Evolutionary conservation across 1,284 basidiomycete species (phyloP), one percentile per base, ranked within the genome.

Genomic region (Vanrija humicola): DNA sequence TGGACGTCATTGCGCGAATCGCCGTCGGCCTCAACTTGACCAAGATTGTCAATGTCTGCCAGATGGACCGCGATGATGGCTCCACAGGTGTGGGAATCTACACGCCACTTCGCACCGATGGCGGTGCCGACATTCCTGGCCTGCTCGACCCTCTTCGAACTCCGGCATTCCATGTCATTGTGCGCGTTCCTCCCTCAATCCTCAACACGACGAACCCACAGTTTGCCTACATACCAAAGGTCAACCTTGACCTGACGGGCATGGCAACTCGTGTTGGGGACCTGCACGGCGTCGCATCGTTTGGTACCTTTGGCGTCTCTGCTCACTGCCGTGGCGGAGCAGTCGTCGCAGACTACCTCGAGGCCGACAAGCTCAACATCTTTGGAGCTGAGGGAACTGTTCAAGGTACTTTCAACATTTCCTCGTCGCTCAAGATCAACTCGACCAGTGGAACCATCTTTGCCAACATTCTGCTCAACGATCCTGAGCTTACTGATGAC

Each of bases 221-320:
- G 25, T 19, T 53, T 9, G 23, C 58, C 7, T 64, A 59, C 46
- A 38, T 72, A 6, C 62, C 67, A 3, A 55, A 57, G 9, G 46
- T 72, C 29, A 48, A 48, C 3, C 50, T 72, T 29, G 46, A 61
- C 18, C 56, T 70, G n/a, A 69, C 73, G 34, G 62, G 64, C 16
- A 75, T 76, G 74, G 61, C 64, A 6, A 62, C 73, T 5, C 64
- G 68, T 6, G 54, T 76, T 10, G 76, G 76, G 25, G 54, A 72
- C 42, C 55, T 74, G 55, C 43, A 61, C 10, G 61, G 62, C 26
- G 51, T 72, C 1, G 68, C 58, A 15, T 48, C 63, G 5, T 71
- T 76, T 48, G 70, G 67, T 8, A 54, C 55, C 18, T 55, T 70
- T 8, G 61, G 59, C 12, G 47, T 73, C 0, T 48, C 52, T 5